Evolutionary conservation across 768 basidiomycete species (phyloP).

Genomic region (Rhizopogon roseolus): DNA sequence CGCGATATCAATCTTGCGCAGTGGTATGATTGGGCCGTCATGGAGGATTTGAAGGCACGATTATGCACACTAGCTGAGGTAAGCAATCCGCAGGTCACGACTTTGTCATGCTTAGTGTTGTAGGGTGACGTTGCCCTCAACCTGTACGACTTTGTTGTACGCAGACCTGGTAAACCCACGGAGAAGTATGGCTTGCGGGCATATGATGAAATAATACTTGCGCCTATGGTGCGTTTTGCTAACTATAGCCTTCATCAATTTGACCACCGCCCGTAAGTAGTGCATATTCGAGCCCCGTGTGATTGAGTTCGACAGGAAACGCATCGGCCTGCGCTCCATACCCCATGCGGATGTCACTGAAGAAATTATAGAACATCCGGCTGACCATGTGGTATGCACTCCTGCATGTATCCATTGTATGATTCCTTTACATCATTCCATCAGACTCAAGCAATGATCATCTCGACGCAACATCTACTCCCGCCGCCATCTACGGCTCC

Average conservation of each 20-base stretch:
- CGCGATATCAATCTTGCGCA: slow-evolving; percentile 70
- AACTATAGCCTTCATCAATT: background rate
- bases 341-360: slow-evolving; percentile 64
- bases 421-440: slow-evolving; percentile 3
- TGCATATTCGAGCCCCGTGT: slow-evolving; percentile 91
- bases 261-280: slow-evolving; percentile 32
- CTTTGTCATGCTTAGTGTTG: slow-evolving; percentile 4
- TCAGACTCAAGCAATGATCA: slow-evolving; percentile 88
- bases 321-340: slow-evolving; percentile 41
- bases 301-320: slow-evolving; percentile 83
- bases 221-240: slow-evolving; percentile 71
- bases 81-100: slow-evolving; percentile 16
- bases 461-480: slow-evolving; percentile 79
- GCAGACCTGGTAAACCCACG: slow-evolving; percentile 68
- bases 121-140: slow-evolving; percentile 89
- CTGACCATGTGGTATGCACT: slow-evolving; percentile 46
- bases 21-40: slow-evolving; percentile 83
- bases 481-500: slow-evolving; percentile 27
- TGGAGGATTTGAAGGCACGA: slow-evolving; percentile 87
- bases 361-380: slow-evolving; percentile 59
- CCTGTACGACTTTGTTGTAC: slow-evolving; percentile 84
- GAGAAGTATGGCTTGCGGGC: slow-evolving; percentile 87
- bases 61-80: slow-evolving; percentile 89
- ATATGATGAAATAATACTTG: slow-evolving; percentile 93
- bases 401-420: background rate